Evolutionary conservation across 1,284 basidiomycete species (phyloP), one percentile per base, ranked within the genome.

Genomic region (Cryptococcus maquisensis): DNA sequence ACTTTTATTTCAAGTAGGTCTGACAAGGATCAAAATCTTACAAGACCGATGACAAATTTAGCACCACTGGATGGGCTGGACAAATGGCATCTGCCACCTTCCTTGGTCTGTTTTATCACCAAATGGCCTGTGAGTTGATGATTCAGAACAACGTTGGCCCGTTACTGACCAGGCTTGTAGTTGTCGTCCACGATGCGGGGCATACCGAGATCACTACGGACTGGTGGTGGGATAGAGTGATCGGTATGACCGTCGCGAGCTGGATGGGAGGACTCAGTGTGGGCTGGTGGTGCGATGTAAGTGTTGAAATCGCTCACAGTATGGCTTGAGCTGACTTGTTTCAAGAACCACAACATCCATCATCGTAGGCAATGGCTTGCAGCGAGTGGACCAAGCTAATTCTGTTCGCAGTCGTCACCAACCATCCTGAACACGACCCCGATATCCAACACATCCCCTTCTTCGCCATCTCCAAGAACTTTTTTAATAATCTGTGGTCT

Each of bases 221-320:
- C 69, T 96, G 91, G 87, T 76, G 80, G 32, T 77, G 81, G 51
- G 95, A 99, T 72, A 84, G 94, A 38, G 66, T 91, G 47, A 78
- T 95, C 50, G 87, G 84, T 20, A 91, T 88, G 54, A 71, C 86
- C n/a, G 80, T 76, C 8, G 72, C 73, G 1, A 83, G 93, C 74
- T 91, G 88, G 67, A 79, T 95, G 50, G 94, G 95, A 20, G 95
- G 95, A 2, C 79, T 99, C 51, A 95, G 91, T 71, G 82, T 96
- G 37, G 88, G 91, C 39, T 99, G 95, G 96, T 99, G 95, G 95
- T 91, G 93, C 55, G 84, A 96, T 74, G 90, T 92, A 61, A n/a
- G 20, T 44, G 23, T 61, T 18, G 23, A 32, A 47, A 8, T 0
- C 9, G 20, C 16, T 46, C 24, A 5, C 28, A 21, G 21, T n/a